phyloP scores from a whole-genome alignment of 495 filamentous ascomycete species.

The Aspergillus egyptiacus region DNA sequence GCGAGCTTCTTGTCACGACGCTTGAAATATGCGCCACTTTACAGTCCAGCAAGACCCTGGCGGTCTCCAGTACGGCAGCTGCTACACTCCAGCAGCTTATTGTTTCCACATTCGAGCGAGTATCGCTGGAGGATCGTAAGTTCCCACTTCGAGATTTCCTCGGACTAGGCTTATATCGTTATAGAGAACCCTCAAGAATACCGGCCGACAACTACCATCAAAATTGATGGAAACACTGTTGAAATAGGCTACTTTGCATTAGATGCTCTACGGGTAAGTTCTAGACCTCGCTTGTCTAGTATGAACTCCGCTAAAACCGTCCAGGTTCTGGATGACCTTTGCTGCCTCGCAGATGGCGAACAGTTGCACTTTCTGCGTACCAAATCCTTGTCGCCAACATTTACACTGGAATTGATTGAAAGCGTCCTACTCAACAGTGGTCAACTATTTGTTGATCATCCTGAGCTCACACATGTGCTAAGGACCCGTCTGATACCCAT shows the following conservation, averaged over 20 bases:
- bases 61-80: conserved; percentile 90
- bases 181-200: conserved; percentile 51
- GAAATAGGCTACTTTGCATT: conserved; percentile 67
- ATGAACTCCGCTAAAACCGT: not conserved
- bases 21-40: conserved; percentile 87
- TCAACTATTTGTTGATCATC: conserved; percentile 67
- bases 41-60: conserved; percentile 81
- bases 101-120: conserved; percentile 86
- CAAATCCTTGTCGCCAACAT: conserved; percentile 67
- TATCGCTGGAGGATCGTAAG: conserved; percentile 67
- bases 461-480: conserved; percentile 74
- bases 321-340: conserved; percentile 81
- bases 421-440: conserved; percentile 81
- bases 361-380: conserved; percentile 72
- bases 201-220: conserved; percentile 29
- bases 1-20: conserved; percentile 70
- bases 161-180: conserved; percentile 46
- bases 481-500: conserved; percentile 79
- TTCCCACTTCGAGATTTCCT: conserved; percentile 13
- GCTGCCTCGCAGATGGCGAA: conserved; percentile 77
- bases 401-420: conserved; percentile 87
- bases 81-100: conserved; percentile 93
- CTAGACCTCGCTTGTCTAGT: not conserved
- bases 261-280: conserved; percentile 70
- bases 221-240: conserved; percentile 53